A percentile compares a stretch with the other conserved stretches of the same genome.
Conservation (phyloP, 139 green algal species). For the Tetratostichococcus sp. region DNA sequence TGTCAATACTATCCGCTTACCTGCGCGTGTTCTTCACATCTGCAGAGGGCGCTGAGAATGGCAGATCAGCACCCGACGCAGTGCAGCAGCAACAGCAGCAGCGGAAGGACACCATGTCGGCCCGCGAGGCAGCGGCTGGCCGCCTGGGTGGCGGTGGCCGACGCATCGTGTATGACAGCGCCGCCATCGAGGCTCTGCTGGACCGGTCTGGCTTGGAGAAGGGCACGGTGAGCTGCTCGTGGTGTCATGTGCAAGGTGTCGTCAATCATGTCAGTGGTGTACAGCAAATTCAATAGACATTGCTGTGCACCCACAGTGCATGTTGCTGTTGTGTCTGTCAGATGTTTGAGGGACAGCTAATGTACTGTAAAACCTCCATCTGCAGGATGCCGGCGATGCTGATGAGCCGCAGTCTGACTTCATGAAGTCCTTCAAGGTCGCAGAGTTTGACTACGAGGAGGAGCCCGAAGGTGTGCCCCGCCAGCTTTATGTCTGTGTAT, state of each 20-base stretch:
- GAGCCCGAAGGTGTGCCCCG: not conserved
- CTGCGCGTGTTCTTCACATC: too few species aligned
- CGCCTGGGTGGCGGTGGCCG: slow-evolving; percentile 13
- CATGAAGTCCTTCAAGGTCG: not conserved
- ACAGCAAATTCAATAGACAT: too few species aligned
- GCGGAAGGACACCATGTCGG: not conserved
- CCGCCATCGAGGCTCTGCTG: slow-evolving; percentile 64
- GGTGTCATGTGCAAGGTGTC: too few species aligned
- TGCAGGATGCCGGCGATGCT: not conserved
- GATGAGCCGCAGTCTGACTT: not conserved
- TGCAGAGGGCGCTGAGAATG: not conserved
- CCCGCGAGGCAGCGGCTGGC: slow-evolving; percentile 20
- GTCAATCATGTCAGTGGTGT: too few species aligned
- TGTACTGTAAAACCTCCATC: too few species aligned
- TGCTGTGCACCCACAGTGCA: too few species aligned
- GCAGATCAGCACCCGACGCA: not conserved
- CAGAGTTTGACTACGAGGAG: not conserved
- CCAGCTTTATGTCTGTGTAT: too few species aligned
- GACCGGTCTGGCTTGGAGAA: slow-evolving; percentile 25
- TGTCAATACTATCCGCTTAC: too few species aligned
- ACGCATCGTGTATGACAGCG: slow-evolving; percentile 74
- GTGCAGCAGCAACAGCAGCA: not conserved
- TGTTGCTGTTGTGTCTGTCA: too few species aligned
- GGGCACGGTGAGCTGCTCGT: not conserved
- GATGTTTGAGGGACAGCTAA: too few species aligned